phyloP scores from a whole-genome alignment of 306 rosid species.

The Cajanus cajan region DNA sequence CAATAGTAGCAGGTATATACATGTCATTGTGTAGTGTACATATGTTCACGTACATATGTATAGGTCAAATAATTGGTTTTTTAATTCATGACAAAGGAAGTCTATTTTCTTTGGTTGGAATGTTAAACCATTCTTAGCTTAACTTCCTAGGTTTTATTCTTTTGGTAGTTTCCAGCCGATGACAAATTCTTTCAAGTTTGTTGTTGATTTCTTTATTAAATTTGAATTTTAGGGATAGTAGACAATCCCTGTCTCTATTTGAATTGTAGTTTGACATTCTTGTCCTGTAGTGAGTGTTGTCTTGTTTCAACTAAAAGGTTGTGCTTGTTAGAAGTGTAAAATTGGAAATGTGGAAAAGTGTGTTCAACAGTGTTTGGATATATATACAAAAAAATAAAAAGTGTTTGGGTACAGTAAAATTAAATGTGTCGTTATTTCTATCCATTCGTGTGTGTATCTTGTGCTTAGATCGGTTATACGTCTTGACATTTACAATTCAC shows the following conservation, averaged over 20 bases:
- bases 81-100: slow-evolving; percentile 30
- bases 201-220: slow-evolving; percentile 22
- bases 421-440: neutral
- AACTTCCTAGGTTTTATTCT: slow-evolving; percentile 20
- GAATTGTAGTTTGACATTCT: slow-evolving; percentile 23
- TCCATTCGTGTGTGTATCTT: neutral
- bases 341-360: neutral
- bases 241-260: slow-evolving; percentile 3
- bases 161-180: neutral
- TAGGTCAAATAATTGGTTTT: slow-evolving; percentile 26
- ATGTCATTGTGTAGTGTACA: slow-evolving; percentile 36
- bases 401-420: neutral
- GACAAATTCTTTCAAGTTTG: slow-evolving; percentile 36
- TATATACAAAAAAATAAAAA: too few relatives aligned
- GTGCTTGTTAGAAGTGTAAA: slow-evolving; percentile 4
- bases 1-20: slow-evolving; percentile 19
- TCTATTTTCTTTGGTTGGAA: slow-evolving; percentile 29
- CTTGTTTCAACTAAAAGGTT: slow-evolving; percentile 35
- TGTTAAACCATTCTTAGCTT: slow-evolving; percentile 32
- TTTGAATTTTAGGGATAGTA: slow-evolving; percentile 22
- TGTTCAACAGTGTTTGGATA: neutral
- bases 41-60: slow-evolving; percentile 41
- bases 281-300: slow-evolving; percentile 6
- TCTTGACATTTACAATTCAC: too few relatives aligned
- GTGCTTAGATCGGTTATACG: neutral